Conservation (phyloP, 257 asterid species). For the Gentiana straminea region DNA sequence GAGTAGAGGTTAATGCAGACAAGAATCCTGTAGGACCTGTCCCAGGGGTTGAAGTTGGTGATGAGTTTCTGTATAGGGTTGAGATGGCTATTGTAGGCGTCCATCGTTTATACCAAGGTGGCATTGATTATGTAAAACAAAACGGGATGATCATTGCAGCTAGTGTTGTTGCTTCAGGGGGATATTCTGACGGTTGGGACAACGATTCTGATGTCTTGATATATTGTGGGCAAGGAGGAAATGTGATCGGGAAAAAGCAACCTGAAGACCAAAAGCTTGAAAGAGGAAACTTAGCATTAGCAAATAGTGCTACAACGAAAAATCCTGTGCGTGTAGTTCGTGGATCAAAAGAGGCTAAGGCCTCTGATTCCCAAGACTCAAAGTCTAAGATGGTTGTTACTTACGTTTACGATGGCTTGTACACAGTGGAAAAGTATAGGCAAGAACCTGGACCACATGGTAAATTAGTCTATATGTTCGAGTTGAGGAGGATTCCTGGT, state of each 20-base stretch:
- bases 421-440: slow-evolving; percentile 47
- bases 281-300: slow-evolving; percentile 69
- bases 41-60: slow-evolving; percentile 72
- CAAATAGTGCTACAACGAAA: slow-evolving; percentile 34
- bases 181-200: slow-evolving; percentile 48
- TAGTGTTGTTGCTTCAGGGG: slow-evolving; percentile 79
- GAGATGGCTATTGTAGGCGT: slow-evolving; percentile 78
- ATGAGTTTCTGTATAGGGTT: slow-evolving; percentile 73
- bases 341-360: slow-evolving; percentile 47
- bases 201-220: slow-evolving; percentile 41
- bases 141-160: slow-evolving; percentile 40
- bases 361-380: slow-evolving; percentile 33
- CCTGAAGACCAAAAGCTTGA: slow-evolving; percentile 77
- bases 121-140: slow-evolving; percentile 45
- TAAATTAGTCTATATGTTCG: slow-evolving; percentile 60
- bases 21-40: slow-evolving; percentile 16
- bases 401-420: slow-evolving; percentile 75
- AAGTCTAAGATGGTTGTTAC: slow-evolving; percentile 31
- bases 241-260: slow-evolving; percentile 39
- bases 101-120: slow-evolving; percentile 63
- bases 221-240: slow-evolving; percentile 86
- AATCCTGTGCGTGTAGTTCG: slow-evolving; percentile 80
- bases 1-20: slow-evolving; percentile 44
- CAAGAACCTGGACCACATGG: slow-evolving; percentile 49
- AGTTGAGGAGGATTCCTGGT: slow-evolving; percentile 58